Evolutionary conservation across 768 basidiomycete genomes (phyloP).

Genomic region (Boletus rufocinnamomeus): DNA sequence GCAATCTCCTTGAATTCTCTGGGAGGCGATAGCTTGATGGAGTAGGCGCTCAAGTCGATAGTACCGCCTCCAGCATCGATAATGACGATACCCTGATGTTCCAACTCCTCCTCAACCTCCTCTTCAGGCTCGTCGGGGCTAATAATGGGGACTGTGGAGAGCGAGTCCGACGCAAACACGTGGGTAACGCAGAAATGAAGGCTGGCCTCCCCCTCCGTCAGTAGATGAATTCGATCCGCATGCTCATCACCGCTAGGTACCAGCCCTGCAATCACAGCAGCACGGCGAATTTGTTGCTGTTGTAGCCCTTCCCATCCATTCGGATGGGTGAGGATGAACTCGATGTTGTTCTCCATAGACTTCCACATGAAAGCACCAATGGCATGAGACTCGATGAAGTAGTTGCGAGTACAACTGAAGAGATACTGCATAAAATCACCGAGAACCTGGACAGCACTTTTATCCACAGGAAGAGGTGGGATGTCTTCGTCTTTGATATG

Average conservation of each 20-base stretch:
- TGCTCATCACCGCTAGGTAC: slow-evolving; percentile 18
- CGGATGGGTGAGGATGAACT: slow-evolving; percentile 33
- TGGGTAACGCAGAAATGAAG: slow-evolving; percentile 44
- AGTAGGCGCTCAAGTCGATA: slow-evolving; percentile 41
- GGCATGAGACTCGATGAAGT: slow-evolving; percentile 28
- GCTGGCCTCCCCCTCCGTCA: slow-evolving; percentile 33
- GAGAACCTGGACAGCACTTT: slow-evolving; percentile 24
- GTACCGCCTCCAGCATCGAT: slow-evolving; percentile 49
- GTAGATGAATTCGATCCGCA: slow-evolving; percentile 24
- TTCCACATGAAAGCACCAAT: slow-evolving; percentile 32
- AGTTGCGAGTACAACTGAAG: slow-evolving; percentile 23
- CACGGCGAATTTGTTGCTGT: slow-evolving; percentile 31
- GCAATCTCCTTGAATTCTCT: slow-evolving; percentile 37
- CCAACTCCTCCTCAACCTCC: slow-evolving; percentile 21
- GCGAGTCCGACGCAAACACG: slow-evolving; percentile 38
- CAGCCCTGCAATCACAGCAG: slow-evolving; percentile 27
- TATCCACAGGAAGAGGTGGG: slow-evolving; percentile 25
- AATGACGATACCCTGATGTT: slow-evolving; percentile 39
- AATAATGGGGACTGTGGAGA: slow-evolving; percentile 11
- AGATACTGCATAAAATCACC: slow-evolving; percentile 33
- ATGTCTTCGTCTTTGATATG: slow-evolving; percentile 26
- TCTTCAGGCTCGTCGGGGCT: slow-evolving; percentile 1
- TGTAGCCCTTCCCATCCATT: slow-evolving; percentile 37
- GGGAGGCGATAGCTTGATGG: slow-evolving; percentile 22
- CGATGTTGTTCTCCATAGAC: slow-evolving; percentile 24